Percentiles rank a stretch among this genome's conserved stretches.
Evolutionary conservation across 352 stramenopile species (phyloP).

Genomic region (Pythium aristosporum): DNA sequence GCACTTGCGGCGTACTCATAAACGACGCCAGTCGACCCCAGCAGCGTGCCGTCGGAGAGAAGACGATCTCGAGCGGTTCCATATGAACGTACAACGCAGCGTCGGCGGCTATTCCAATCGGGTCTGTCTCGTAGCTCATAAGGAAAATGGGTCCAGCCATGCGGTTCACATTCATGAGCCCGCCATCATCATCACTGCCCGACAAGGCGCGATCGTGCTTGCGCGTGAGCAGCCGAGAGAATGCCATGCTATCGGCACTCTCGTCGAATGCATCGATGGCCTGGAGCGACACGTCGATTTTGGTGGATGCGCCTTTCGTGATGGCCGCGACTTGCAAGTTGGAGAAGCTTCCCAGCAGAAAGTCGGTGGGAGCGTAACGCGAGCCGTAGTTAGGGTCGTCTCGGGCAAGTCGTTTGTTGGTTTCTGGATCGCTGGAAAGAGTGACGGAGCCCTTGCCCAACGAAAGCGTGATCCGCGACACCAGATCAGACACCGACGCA

Average conservation of each 20-base stretch:
- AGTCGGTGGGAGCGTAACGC: conserved; percentile 74
- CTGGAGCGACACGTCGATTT: conserved; percentile 84
- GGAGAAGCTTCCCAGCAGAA: conserved; percentile 75
- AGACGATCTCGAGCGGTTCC: conserved; percentile 84
- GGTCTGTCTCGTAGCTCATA: conserved; percentile 84
- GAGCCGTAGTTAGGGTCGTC: conserved; percentile 63
- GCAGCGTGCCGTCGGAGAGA: conserved; percentile 81
- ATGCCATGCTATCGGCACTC: conserved; percentile 79
- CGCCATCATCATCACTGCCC: conserved; percentile 39
- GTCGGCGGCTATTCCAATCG: conserved; percentile 57
- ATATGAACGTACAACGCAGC: conserved; percentile 79
- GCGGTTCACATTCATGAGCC: conserved; percentile 57
- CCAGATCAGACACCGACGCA: conserved; percentile 38
- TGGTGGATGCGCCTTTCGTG: conserved; percentile 62
- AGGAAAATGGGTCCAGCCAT: conserved; percentile 77
- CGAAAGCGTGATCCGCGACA: conserved; percentile 71
- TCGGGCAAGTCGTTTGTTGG: conserved; percentile 56
- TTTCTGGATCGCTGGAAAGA: conserved; percentile 71
- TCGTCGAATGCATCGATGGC: conserved; percentile 87
- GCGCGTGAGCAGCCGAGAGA: conserved; percentile 74
- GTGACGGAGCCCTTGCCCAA: conserved; percentile 77
- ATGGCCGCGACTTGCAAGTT: conserved; percentile 75
- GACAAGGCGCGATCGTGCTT: conserved; percentile 46
- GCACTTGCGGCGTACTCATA: conserved; percentile 68
- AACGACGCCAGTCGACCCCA: conserved; percentile 78